phyloP scores from a whole-genome alignment of 2,329 filamentous ascomycete species.

The Aspergillus sp. region DNA sequence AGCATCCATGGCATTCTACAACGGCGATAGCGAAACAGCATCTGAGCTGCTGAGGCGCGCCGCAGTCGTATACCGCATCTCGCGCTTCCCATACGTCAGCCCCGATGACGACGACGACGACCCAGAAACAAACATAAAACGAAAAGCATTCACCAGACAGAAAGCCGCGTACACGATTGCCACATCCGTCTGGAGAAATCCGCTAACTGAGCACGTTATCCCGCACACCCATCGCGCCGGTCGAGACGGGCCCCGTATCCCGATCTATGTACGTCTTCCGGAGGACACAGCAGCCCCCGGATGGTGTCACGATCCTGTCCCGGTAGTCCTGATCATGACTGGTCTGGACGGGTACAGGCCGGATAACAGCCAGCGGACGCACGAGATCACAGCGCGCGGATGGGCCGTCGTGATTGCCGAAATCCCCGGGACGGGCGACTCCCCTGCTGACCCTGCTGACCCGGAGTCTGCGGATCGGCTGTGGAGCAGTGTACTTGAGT shows the following conservation, averaged over 20 bases:
- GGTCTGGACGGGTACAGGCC: slow-evolving; percentile 61
- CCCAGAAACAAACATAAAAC: slow-evolving; percentile 50
- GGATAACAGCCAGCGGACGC: slow-evolving; percentile 52
- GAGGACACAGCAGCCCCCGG: slow-evolving; percentile 39
- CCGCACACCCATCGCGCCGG: slow-evolving; percentile 55
- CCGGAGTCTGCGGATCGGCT: slow-evolving; percentile 60
- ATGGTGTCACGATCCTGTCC: slow-evolving; percentile 48
- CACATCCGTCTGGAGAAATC: slow-evolving; percentile 49
- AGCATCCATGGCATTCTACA: slow-evolving; percentile 52
- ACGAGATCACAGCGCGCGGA: slow-evolving; percentile 63
- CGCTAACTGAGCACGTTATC: slow-evolving; percentile 63
- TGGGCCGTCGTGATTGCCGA: slow-evolving; percentile 65
- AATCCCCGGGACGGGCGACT: slow-evolving; percentile 68
- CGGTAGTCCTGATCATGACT: slow-evolving; percentile 57
- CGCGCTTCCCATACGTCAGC: slow-evolving; percentile 61
- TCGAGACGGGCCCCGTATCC: slow-evolving; percentile 57
- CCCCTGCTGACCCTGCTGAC: slow-evolving; percentile 62
- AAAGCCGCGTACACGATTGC: slow-evolving; percentile 65
- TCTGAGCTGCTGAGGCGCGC: slow-evolving; percentile 67
- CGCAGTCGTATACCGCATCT: slow-evolving; percentile 71
- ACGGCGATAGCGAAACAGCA: slow-evolving; percentile 54
- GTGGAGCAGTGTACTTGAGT: slow-evolving; percentile 62
- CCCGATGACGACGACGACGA: too few species aligned
- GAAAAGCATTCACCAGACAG: slow-evolving; percentile 64
- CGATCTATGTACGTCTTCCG: slow-evolving; percentile 66